Evolutionary conservation across 2,329 filamentous ascomycete genomes (phyloP).

Genomic region (Rachicladosporium sp.): DNA sequence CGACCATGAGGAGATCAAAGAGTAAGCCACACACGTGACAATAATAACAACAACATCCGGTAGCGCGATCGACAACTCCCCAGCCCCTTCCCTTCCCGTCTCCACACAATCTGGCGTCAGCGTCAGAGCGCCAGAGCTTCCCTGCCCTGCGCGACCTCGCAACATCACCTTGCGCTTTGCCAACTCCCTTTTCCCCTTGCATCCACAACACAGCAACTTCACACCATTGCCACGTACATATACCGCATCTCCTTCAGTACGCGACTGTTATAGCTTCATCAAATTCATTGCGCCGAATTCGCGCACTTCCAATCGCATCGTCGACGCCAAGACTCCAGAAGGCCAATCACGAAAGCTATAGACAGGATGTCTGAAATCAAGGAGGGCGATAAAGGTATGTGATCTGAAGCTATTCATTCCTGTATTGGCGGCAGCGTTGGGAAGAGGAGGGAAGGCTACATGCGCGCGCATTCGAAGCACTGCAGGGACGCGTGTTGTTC

Average conservation of each 20-base stretch:
- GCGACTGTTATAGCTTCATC: background rate
- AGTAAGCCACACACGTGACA: no score
- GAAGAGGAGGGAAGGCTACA: no score
- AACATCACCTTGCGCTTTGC: slow-evolving; percentile 1
- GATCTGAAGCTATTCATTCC: background rate
- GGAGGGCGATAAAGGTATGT: slow-evolving; percentile 30
- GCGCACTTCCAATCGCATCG: background rate
- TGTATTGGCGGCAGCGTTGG: background rate
- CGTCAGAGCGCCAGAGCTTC: background rate
- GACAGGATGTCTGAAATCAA: slow-evolving; percentile 30
- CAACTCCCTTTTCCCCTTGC: slow-evolving; percentile 1
- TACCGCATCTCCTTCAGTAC: background rate
- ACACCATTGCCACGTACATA: background rate
- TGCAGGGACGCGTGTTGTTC: slow-evolving; percentile 7
- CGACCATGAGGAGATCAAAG: no score
- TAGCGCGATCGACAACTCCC: no score
- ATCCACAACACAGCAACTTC: background rate
- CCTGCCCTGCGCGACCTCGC: background rate
- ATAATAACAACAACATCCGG: no score
- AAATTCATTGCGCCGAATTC: background rate
- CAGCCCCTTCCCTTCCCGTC: no score
- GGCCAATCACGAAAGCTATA: slow-evolving; percentile 25
- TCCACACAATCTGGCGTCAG: no score
- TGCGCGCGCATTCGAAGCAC: background rate
- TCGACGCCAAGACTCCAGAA: slow-evolving; percentile 6